Conservation (phyloP, 495 filamentous ascomycete genomes). For the Daldinia loculata region DNA sequence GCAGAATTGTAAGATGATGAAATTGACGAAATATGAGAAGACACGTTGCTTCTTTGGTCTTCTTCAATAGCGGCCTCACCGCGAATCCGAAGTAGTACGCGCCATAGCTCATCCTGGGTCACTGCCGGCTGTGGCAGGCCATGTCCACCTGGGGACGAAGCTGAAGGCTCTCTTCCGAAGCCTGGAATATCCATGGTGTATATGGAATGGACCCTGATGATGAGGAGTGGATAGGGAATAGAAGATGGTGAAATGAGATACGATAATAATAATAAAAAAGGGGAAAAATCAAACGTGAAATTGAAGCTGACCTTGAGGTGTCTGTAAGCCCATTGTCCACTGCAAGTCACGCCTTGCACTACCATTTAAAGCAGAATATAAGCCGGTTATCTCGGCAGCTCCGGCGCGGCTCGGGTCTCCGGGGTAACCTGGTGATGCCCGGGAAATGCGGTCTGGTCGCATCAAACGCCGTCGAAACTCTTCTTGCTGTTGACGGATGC, state of each 20-base stretch:
- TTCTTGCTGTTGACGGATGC: slow-evolving; percentile 39
- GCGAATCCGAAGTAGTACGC: not conserved
- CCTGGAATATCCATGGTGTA: slow-evolving; percentile 9
- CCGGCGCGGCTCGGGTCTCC: slow-evolving; percentile 14
- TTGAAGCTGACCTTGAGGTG: slow-evolving; percentile 35
- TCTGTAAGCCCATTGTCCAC: slow-evolving; percentile 24
- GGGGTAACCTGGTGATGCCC: slow-evolving; percentile 1
- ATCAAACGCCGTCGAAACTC: slow-evolving; percentile 43
- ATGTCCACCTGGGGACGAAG: not conserved
- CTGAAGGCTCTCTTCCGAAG: not conserved
- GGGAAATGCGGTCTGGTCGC: slow-evolving; percentile 21
- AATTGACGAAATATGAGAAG: not conserved
- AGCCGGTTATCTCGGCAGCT: slow-evolving; percentile 10
- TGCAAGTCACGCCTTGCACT: slow-evolving; percentile 15
- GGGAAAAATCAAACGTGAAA: not conserved
- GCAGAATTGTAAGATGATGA: not conserved
- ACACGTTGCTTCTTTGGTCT: not conserved
- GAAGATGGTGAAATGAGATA: not conserved
- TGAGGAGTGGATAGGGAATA: not conserved
- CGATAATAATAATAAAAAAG: not conserved
- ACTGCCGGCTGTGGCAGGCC: not conserved
- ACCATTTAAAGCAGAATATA: slow-evolving; percentile 4
- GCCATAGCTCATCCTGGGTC: not conserved
- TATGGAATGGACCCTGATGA: not conserved
- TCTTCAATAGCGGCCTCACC: not conserved